Base-by-base conservation (phyloP, 2,329 filamentous ascomycete genomes). In the Microthyrium microscopicum region DNA sequence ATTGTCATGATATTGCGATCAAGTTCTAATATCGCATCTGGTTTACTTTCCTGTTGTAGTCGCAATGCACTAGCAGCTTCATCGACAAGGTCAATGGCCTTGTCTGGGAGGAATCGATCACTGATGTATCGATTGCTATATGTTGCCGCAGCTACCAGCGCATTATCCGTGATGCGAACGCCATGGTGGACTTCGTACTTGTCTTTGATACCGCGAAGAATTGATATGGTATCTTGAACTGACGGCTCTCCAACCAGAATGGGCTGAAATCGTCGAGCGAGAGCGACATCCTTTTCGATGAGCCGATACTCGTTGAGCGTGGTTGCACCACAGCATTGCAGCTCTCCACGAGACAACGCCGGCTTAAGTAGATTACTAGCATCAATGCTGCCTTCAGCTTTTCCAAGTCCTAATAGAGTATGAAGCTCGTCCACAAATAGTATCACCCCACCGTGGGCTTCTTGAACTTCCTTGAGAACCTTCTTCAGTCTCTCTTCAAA, bases 111-210 rank as follows among this genome's bases (percentile, higher is more conserved):
- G 55, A 93, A 95, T 2, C 89, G 77, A 49, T 95, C 87, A 11
- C 85, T 94, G 44, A 98, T 89, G 53, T 95, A 98, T 33, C 89
- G 78, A 48, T 95, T 95, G 41, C 81, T 89, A 50, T 91, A 80
- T 0, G 82, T 80, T 2, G 87, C 85, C 3, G 89, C 87, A 2
- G 89, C 84, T 11, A 98, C 87, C 8, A 95, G 61, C 5, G 89
- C 84, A 2, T 79, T 77, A 46, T 95, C 89, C 0, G 83, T 92
- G 43, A 98, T 95, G 34, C 85, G 70, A 0, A 95, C 87, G 56
- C 89, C 87, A 48, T 98, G 89, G 44, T 95, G 89, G 1, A 95
- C 82, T 53, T 95, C 89, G 48, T 98, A 98, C 43, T 84, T 82
- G 49, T 95, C 85, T 51, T 95, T 95, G 61, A 98, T 94, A 31